phyloP scores from a whole-genome alignment of 306 rosid species.

The Lathyrus tuberosus region DNA sequence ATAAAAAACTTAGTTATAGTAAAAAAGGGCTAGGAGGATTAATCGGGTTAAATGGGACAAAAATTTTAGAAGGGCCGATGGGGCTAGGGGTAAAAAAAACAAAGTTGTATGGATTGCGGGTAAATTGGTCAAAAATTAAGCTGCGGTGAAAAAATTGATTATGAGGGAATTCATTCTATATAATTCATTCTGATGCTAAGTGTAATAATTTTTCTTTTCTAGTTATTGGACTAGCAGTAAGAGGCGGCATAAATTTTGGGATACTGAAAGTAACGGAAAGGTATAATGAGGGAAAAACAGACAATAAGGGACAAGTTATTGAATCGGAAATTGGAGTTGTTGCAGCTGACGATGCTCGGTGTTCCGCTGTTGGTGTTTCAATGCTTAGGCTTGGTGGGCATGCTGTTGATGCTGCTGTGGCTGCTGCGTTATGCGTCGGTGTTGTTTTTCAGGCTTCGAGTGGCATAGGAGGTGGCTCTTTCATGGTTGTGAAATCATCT shows the following conservation, averaged over 20 bases:
- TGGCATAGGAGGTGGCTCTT: slow-evolving; percentile 91
- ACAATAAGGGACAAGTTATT: slow-evolving; percentile 43
- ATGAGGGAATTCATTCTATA: neutral
- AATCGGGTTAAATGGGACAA: no score
- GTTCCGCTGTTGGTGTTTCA: slow-evolving; percentile 78
- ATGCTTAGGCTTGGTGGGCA: slow-evolving; percentile 80
- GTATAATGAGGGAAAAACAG: slow-evolving; percentile 3
- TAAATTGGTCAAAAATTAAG: no score
- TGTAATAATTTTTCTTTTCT: slow-evolving; percentile 10
- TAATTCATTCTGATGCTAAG: neutral
- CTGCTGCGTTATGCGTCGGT: slow-evolving; percentile 79
- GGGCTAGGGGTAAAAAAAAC: no score
- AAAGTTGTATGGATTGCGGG: no score
- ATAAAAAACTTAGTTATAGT: no score
- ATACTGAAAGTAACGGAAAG: slow-evolving; percentile 14
- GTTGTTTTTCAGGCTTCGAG: slow-evolving; percentile 72
- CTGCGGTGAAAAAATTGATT: no score
- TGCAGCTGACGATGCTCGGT: slow-evolving; percentile 83
- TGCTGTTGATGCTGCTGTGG: slow-evolving; percentile 96
- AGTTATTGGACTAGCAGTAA: slow-evolving; percentile 52
- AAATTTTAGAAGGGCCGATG: no score
- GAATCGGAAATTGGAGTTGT: slow-evolving; percentile 77
- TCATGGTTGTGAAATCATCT: slow-evolving; percentile 79
- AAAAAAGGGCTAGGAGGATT: no score
- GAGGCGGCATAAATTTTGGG: slow-evolving; percentile 44